Base-by-base conservation (phyloP, 2,329 filamentous ascomycete genomes). In the Zasmidium citrigriseum region DNA sequence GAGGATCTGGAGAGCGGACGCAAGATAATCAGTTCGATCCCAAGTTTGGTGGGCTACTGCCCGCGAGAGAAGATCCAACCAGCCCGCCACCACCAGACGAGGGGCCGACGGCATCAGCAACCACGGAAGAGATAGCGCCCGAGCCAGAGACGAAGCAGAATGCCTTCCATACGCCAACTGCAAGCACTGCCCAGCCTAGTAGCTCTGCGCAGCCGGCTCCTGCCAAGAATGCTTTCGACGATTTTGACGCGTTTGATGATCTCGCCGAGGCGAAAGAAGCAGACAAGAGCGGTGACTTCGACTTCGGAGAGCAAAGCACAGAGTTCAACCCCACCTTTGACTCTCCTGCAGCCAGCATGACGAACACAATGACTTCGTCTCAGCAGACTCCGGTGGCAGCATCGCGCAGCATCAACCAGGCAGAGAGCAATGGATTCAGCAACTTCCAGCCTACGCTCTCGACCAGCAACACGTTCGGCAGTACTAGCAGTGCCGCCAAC, bases 271-370 rank as follows among this genome's bases (percentile, higher is more conserved):
- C 91, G 46, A 91, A 91, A 71, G 91, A 95, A 73, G 89, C 76
- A 5, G 78, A 81, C 55, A 79, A 88, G 50, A 87, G 84, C 22
- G 90, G 93, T 58, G 90, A 93, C 63, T 91, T 93, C 76, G 87
- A 88, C 68, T 89, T 92, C 62, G 89, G 87, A 27, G 89, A 63
- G 55, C 50, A 63, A 59, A 87, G 84, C 10, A 88, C 90, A 63
- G 90, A 93, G 65, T 95, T 93, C 73, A 91, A 93, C 70, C 84
- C 89, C 0, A 86, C 90, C 18, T 95, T 95, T 64, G 90, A 95
- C 75, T 90, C 88, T 1, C 80, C 80, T 5, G 77, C 77, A 3
- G 76, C 78, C 20, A 79, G 76, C 46, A 81, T 78, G 67, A 76
- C 76, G 21, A 79, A 77, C 59, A 80, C 78, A 0, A 77, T 78